These are phyloP conservation scores for Massariosphaeria phaeospora DNA, from an alignment of 495 filamentous ascomycete species.

Conservation along the genomic window DNA sequence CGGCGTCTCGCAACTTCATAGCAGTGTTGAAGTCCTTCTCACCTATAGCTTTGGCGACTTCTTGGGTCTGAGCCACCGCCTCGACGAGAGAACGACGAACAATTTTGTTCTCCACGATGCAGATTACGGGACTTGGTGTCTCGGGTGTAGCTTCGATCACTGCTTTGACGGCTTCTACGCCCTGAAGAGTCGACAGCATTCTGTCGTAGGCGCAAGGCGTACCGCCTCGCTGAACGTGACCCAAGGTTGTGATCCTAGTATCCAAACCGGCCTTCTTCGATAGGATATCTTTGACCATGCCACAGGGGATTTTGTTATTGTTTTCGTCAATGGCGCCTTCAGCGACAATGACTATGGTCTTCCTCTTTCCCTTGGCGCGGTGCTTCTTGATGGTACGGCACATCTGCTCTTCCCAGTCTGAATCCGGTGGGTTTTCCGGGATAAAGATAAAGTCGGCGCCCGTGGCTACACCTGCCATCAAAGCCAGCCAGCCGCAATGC, in stretches of 20 bases:
- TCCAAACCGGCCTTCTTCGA: constrained; percentile 76
- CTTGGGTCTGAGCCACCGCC: constrained; percentile 77
- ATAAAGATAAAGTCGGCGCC: constrained; percentile 97
- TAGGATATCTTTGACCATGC: constrained; percentile 79
- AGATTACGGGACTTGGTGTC: constrained; percentile 88
- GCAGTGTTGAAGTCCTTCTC: constrained; percentile 76
- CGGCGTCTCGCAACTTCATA: constrained; percentile 81
- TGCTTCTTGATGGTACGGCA: constrained; percentile 78
- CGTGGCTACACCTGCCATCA: constrained; percentile 93
- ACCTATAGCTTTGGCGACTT: constrained; percentile 74
- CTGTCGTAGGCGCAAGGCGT: constrained; percentile 90
- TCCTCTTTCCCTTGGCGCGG: constrained; percentile 83
- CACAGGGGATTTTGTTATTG: constrained; percentile 75
- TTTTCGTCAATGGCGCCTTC: constrained; percentile 87
- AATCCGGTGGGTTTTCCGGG: constrained; percentile 85
- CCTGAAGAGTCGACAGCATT: constrained; percentile 87
- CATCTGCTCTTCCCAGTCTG: constrained; percentile 90
- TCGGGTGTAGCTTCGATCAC: constrained; percentile 88
- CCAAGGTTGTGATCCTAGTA: constrained; percentile 90
- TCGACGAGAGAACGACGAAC: constrained; percentile 80
- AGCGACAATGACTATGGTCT: constrained; percentile 96
- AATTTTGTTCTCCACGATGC: constrained; percentile 97
- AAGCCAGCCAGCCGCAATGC: constrained; percentile 94
- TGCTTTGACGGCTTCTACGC: constrained; percentile 92
- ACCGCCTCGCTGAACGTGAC: constrained; percentile 93